A percentile compares a stretch with the other conserved stretches of the same genome.
These are phyloP conservation scores for Nemania serpens DNA, from an alignment of 2,329 filamentous ascomycete species.

Conservation along the genomic window DNA sequence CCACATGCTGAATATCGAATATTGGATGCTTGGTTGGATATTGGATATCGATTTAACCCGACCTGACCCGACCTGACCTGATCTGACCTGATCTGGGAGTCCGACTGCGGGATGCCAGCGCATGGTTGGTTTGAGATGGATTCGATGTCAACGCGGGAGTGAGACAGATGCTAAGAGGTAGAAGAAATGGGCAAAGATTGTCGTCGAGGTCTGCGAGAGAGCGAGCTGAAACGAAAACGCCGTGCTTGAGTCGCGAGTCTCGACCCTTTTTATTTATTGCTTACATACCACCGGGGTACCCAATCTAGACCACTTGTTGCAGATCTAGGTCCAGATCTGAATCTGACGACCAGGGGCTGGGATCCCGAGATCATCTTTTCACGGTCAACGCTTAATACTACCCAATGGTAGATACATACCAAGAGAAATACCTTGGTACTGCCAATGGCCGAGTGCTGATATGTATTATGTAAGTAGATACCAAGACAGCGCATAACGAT, in stretches of 20 bases:
- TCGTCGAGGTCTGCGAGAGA: constrained; percentile 10
- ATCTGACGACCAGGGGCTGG: constrained; percentile 10
- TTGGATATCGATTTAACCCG: no score
- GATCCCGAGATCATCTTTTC: neutral
- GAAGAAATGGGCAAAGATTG: constrained; percentile 16
- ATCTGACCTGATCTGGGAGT: no score
- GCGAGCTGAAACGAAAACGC: constrained; percentile 20
- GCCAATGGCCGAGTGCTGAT: no score
- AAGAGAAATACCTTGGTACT: no score
- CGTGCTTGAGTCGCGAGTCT: neutral
- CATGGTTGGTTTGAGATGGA: no score
- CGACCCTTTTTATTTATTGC: constrained; percentile 19
- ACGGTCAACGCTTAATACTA: no score
- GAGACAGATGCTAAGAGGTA: neutral
- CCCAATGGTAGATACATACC: no score
- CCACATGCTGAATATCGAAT: constrained; percentile 26
- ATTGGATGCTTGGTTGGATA: no score
- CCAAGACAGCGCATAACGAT: no score
- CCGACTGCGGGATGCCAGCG: no score
- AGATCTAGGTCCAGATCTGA: constrained; percentile 6
- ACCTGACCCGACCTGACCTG: no score
- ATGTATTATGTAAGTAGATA: no score
- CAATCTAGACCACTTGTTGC: neutral
- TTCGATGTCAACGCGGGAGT: neutral
- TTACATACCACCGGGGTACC: neutral